Conservation (phyloP, 352 stramenopile genomes). For the Peronospora belbahrii region DNA sequence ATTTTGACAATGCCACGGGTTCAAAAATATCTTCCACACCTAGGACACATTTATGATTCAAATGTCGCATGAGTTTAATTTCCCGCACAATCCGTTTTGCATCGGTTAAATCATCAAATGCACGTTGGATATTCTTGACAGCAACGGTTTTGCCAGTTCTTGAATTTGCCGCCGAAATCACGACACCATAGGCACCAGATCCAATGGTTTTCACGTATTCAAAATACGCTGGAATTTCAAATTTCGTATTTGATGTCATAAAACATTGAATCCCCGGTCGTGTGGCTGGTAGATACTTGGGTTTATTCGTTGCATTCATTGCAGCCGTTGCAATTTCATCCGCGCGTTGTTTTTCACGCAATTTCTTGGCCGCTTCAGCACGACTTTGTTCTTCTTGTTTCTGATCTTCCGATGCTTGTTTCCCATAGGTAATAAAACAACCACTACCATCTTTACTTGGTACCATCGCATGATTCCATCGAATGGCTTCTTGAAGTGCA, state of each 20-base stretch:
- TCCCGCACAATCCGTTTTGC: slow-evolving; percentile 98
- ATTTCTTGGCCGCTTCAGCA: slow-evolving; percentile 61
- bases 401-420: slow-evolving; percentile 65
- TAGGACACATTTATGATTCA: slow-evolving; percentile 88
- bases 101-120: slow-evolving; percentile 97
- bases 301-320: slow-evolving; percentile 66
- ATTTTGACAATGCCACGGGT: slow-evolving; percentile 55
- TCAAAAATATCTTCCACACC: slow-evolving; percentile 74
- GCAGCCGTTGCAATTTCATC: slow-evolving; percentile 56
- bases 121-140: slow-evolving; percentile 93
- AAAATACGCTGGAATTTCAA: slow-evolving; percentile 72
- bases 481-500: slow-evolving; percentile 70
- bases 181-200: slow-evolving; percentile 87
- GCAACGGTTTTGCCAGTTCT: slow-evolving; percentile 37
- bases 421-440: slow-evolving; percentile 72
- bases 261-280: slow-evolving; percentile 69
- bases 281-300: slow-evolving; percentile 73
- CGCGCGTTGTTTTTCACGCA: slow-evolving; percentile 64
- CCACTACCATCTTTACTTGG: slow-evolving; percentile 65
- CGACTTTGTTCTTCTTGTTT: slow-evolving; percentile 63
- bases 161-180: slow-evolving; percentile 70
- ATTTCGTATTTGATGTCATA: slow-evolving; percentile 77
- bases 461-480: slow-evolving; percentile 85
- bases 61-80: slow-evolving; percentile 90
- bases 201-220: slow-evolving; percentile 85